Conservation (phyloP, 2,329 filamentous ascomycete species). For the Hysterium pulicare region DNA sequence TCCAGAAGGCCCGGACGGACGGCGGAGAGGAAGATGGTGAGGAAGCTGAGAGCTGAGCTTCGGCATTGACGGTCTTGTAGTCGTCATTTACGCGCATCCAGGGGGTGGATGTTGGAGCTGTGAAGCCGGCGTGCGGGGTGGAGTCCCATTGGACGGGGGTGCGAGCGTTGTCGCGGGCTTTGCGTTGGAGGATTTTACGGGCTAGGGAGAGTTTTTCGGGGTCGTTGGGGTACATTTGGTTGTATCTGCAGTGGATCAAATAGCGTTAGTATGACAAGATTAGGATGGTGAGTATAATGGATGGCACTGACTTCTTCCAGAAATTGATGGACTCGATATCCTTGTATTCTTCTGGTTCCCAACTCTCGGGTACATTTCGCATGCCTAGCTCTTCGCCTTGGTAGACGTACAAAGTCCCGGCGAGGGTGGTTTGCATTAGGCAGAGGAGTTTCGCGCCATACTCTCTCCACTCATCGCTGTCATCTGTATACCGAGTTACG, state of each 20-base stretch:
- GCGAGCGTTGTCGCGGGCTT: slow-evolving; percentile 65
- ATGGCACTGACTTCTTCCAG: slow-evolving; percentile 29
- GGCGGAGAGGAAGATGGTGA: slow-evolving; percentile 20
- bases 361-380: slow-evolving; percentile 45
- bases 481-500: slow-evolving; percentile 48
- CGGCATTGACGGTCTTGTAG: slow-evolving; percentile 55
- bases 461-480: slow-evolving; percentile 45
- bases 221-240: slow-evolving; percentile 22
- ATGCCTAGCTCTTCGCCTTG: slow-evolving; percentile 52
- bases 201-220: slow-evolving; percentile 43
- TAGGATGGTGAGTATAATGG: background rate
- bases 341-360: slow-evolving; percentile 47
- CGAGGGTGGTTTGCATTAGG: slow-evolving; percentile 46
- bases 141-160: slow-evolving; percentile 66
- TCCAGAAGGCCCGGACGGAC: slow-evolving; percentile 61
- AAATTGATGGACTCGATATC: slow-evolving; percentile 56
- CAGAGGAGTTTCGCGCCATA: slow-evolving; percentile 47
- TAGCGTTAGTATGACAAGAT: slow-evolving; percentile 9
- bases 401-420: slow-evolving; percentile 52
- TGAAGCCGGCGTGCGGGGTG: slow-evolving; percentile 59
- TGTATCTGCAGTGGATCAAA: background rate
- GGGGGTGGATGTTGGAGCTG: slow-evolving; percentile 46
- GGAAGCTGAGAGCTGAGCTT: slow-evolving; percentile 45
- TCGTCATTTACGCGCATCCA: slow-evolving; percentile 62
- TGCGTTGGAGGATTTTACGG: slow-evolving; percentile 53